phyloP scores from a whole-genome alignment of 78 protist species.

The Dictyostelium firmibasis region DNA sequence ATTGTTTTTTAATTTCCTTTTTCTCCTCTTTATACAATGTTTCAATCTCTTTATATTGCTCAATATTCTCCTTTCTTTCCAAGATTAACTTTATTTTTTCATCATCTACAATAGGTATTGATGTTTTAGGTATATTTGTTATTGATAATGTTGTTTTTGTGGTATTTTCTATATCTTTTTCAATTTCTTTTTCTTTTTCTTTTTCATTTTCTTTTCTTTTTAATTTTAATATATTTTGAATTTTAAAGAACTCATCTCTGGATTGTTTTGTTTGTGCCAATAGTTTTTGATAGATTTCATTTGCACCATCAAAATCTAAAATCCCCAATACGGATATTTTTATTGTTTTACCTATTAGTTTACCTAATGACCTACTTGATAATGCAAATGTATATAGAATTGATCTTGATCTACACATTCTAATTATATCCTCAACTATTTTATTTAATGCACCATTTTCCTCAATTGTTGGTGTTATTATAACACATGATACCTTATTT shows the following conservation, averaged over 20 bases:
- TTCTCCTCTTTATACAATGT: neutral
- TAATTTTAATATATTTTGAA: neutral
- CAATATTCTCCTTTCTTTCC: neutral
- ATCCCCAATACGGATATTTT: conserved; percentile 38
- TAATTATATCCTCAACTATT: neutral
- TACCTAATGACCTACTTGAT: conserved; percentile 22
- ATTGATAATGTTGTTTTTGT: neutral
- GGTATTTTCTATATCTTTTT: neutral
- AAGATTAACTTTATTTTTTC: neutral
- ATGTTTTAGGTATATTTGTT: neutral
- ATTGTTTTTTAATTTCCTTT: neutral
- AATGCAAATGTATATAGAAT: conserved; percentile 55
- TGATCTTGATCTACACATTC: conserved; percentile 12
- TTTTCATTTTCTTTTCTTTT: neutral
- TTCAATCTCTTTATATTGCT: conserved; percentile 7
- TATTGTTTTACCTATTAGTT: conserved; percentile 12
- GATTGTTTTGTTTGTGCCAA: neutral
- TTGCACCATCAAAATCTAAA: conserved; percentile 13
- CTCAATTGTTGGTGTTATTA: conserved; percentile 51
- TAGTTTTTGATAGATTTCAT: conserved; percentile 3
- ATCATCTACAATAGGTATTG: neutral
- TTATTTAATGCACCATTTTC: conserved; percentile 39
- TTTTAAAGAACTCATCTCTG: neutral
- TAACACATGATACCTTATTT: conserved; percentile 7
- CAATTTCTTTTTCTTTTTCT: neutral